Conservation (phyloP, 768 basidiomycete species). For the Dacryopinax primogenitus region DNA sequence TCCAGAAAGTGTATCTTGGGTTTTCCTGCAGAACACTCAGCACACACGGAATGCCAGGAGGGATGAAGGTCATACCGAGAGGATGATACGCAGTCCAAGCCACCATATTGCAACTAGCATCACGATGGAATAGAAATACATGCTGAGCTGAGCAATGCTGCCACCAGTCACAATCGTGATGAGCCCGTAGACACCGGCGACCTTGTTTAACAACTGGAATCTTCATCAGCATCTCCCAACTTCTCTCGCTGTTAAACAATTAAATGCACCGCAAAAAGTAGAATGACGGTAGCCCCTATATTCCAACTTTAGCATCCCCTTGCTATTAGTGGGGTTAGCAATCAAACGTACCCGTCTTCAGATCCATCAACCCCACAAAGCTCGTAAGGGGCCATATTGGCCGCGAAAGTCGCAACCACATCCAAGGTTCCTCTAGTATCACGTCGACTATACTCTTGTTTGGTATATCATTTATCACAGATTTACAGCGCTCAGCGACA, state of each 20-base stretch:
- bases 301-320: background rate
- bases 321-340: background rate
- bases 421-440: background rate
- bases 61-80: constrained; percentile 45
- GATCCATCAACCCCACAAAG: constrained; percentile 76
- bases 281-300: constrained; percentile 60
- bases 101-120: constrained; percentile 70
- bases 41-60: constrained; percentile 11
- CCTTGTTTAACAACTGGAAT: constrained; percentile 79
- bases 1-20: constrained; percentile 66
- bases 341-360: constrained; percentile 56
- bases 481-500: background rate
- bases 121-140: constrained; percentile 84
- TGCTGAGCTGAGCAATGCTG: constrained; percentile 80
- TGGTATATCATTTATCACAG: background rate
- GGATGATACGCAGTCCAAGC: constrained; percentile 67
- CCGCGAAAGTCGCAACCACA: background rate
- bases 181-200: constrained; percentile 91
- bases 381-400: constrained; percentile 51
- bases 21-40: constrained; percentile 58
- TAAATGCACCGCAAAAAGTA: constrained; percentile 74
- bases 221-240: constrained; percentile 11
- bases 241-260: constrained; percentile 9
- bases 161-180: constrained; percentile 72
- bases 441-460: background rate